phyloP scores from a whole-genome alignment of 2,329 filamentous ascomycete genomes.

The Sporothrix humicola region DNA sequence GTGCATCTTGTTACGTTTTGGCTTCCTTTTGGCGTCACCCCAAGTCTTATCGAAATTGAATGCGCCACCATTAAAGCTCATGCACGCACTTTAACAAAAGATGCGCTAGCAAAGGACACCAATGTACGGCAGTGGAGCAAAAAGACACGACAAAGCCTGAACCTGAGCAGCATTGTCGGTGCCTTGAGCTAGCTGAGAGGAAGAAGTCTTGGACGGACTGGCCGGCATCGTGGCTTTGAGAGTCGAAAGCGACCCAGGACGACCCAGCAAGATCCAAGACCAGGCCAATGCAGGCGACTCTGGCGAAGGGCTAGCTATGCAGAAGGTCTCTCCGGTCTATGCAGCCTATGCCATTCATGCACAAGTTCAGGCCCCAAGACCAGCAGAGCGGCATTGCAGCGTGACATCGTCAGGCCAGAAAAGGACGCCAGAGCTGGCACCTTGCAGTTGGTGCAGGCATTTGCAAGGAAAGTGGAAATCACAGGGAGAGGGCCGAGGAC shows the following conservation, averaged over 20 bases:
- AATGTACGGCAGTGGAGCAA: background rate
- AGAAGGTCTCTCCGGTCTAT: too few relatives aligned
- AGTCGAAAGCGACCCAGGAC: too few relatives aligned
- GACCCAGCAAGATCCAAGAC: background rate
- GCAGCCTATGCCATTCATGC: background rate
- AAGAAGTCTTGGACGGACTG: background rate
- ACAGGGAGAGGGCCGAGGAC: background rate
- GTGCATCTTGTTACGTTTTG: slow-evolving; percentile 13
- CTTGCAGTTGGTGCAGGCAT: too few relatives aligned
- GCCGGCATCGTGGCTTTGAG: slow-evolving; percentile 17
- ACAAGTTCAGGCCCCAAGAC: slow-evolving; percentile 7
- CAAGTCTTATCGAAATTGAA: background rate
- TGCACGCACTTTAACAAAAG: slow-evolving; percentile 3
- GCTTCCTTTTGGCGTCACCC: background rate
- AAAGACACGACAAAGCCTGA: background rate
- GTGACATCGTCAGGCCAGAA: slow-evolving; percentile 15
- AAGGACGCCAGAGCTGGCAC: background rate
- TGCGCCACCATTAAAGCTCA: background rate
- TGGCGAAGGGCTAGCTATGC: background rate
- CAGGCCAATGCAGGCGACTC: background rate
- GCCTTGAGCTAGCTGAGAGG: background rate
- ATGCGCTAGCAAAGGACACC: background rate
- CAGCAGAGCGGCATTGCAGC: background rate
- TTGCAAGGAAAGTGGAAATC: background rate
- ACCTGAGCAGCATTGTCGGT: background rate